Evolutionary conservation across 345 rosid species (phyloP).

Genomic region (Linum trigynum): DNA sequence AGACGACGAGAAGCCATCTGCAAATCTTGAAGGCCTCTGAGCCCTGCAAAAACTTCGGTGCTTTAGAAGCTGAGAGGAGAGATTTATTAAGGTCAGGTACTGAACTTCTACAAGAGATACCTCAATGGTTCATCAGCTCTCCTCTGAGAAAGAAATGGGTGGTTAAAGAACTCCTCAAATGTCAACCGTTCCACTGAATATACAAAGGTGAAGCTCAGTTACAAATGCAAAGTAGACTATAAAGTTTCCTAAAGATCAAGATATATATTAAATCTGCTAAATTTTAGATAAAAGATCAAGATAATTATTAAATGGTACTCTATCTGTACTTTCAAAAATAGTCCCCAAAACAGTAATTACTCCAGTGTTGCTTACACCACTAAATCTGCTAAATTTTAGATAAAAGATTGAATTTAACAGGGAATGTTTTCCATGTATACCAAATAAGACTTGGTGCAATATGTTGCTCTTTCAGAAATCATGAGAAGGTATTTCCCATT

Average conservation of each 20-base stretch:
- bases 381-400: neutral
- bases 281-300: too few species aligned
- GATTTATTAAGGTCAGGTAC: constrained; percentile 1
- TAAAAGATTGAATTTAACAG: neutral
- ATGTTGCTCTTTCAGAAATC: neutral
- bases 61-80: constrained; percentile 12
- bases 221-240: neutral
- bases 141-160: constrained; percentile 55
- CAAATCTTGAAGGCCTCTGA: constrained; percentile 30
- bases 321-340: neutral
- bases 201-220: constrained; percentile 11
- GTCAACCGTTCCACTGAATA: constrained; percentile 86
- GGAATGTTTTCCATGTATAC: neutral
- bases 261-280: too few species aligned
- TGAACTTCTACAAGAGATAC: constrained; percentile 28
- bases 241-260: neutral
- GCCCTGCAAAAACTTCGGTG: constrained; percentile 29
- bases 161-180: constrained; percentile 92
- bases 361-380: neutral
- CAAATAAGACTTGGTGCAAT: neutral
- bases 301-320: neutral
- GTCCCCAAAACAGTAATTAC: neutral
- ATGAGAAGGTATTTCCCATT: neutral
- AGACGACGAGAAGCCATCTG: constrained; percentile 39
- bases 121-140: constrained; percentile 44